Base-by-base conservation (phyloP, 352 stramenopile species). In the Phytophthora brassicae region DNA sequence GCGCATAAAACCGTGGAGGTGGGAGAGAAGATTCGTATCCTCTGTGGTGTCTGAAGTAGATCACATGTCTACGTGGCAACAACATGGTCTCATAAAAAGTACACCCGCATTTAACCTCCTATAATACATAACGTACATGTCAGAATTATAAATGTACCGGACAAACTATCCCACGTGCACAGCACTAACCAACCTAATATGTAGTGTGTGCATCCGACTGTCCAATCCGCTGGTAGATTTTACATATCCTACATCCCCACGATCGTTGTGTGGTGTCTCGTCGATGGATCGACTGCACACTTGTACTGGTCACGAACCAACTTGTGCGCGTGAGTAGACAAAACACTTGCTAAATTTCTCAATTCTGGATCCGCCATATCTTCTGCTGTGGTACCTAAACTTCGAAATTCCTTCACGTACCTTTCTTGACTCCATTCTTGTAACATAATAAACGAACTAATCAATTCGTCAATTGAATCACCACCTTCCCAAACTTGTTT, bases 381-480 rank as follows among this genome's bases (percentile, higher is more conserved):
- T 20, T n/a, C 23, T 19, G 35, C 33, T 2, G 24, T 8, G 2
- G 59, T 62, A 2, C 44, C 50, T 6, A 56, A 41, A 14, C 13
- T 29, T 16, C 13, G 17, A 22, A 48, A 56, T 36, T 61, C 50
- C 16, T 56, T 53, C 38, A 67, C 20, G n/a, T 62, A 67, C 5
- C 20, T 3, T 8, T 63, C 60, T 9, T 68, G 14, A 0, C 36
- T 24, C 39, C 38, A 58, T 19, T 68, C 52, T 20, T 56, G 60
- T 2, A 67, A 28, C 39, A 69, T 52, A 9, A 56, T 49, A 4
- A 64, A 23, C 4, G 39, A 50, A 5, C 42, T 16, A 13, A 63
- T 56, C n/a, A 54, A 22, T 24, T 56, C 55, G 20, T 63, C 35
- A 22, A 50, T 55, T 19, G 22, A 5, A 19, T 56, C 16, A 6